Percentiles rank a stretch among this genome's conserved stretches.
Evolutionary conservation across 2,329 filamentous ascomycete species (phyloP).

Genomic region (Acarospora socialis): DNA sequence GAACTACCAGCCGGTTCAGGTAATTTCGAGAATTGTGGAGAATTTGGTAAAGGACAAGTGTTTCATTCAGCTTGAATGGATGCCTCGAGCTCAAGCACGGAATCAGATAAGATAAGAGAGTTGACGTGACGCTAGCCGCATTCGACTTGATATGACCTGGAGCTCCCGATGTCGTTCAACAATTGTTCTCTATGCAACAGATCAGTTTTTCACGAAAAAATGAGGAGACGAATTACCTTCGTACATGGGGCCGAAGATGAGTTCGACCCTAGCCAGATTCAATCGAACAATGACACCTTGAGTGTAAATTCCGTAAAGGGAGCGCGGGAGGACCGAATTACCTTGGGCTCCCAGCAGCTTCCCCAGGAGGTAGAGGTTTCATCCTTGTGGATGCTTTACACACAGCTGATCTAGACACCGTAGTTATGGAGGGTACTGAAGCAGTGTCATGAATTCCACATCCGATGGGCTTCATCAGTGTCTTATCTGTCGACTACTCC

Average conservation of each 20-base stretch:
- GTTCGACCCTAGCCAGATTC: slow-evolving; percentile 50
- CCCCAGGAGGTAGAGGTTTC: slow-evolving; percentile 42
- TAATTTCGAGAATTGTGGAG: no score
- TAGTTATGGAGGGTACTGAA: slow-evolving; percentile 48
- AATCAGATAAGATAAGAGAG: no score
- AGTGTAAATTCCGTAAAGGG: slow-evolving; percentile 48
- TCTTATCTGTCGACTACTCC: slow-evolving; percentile 50
- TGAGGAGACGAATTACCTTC: slow-evolving; percentile 72
- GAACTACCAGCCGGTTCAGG: no score
- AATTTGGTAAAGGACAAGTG: no score
- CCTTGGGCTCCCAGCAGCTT: slow-evolving; percentile 58
- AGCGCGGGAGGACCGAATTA: slow-evolving; percentile 66
- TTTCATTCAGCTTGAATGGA: no score
- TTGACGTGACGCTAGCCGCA: no score
- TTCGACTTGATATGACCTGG: no score
- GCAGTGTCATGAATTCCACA: slow-evolving; percentile 55
- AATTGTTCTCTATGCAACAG: no score
- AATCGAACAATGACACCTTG: slow-evolving; percentile 39
- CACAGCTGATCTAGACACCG: background rate
- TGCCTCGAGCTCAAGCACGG: no score
- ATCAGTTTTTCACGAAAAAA: no score
- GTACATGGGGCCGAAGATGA: slow-evolving; percentile 50
- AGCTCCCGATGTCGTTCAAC: no score
- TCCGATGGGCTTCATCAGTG: slow-evolving; percentile 58
- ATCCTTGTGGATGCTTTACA: slow-evolving; percentile 2